Evolutionary conservation across 1,284 basidiomycete species (phyloP), one percentile per base, ranked within the genome.

Genomic region (Phellopilus nigrolimitatus): DNA sequence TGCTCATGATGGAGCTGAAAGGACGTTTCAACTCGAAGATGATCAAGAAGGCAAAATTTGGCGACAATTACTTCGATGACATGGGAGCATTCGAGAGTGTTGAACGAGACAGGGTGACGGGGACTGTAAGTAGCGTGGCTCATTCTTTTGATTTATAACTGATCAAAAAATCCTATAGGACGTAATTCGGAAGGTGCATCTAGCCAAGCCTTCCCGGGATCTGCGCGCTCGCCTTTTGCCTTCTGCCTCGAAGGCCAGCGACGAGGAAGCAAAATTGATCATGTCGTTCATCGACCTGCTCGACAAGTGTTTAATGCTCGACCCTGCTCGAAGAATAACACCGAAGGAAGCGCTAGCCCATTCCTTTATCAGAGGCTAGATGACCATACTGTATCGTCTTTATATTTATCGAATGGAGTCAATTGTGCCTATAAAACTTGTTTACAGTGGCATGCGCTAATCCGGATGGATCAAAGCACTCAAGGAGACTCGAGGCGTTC

Each of bases 1-100:
- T 94, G 55, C 81, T 93, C 55, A 94, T 95, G 88, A 95, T 95
- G 91, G 94, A 98, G 68, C 75, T 97, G 37, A 94, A 92, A 66
- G 95, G 97, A 28, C 82, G 93, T 43, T 90, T 99, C 69, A 95
- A 93, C 60, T 78, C 82, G 59, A 94, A 95, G 68, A 85, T 94
- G 80, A 87, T 98, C 65, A 95, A 95, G 70, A 95, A 90, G 65
- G 89, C 91, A 1, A 85, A 88, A 61, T 97, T 98, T 67, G 90
- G 90, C 1, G 83, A 89, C 42, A 73, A 90, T 62, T 97, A 95
- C 66, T 99, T 99, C 61, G 95, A 99, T 65, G 94, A 97, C 53
- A 81, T 87, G 70, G 84, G 88, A 43, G 84, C 79, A 15, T 92
- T 93, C 62, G 73, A 81, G 57, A 89, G 82, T 57, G 73, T 92